Evolutionary conservation across 73 alveolate species (phyloP), one percentile per base, ranked within the genome.

Genomic region (Tetrahymena borealis): DNA sequence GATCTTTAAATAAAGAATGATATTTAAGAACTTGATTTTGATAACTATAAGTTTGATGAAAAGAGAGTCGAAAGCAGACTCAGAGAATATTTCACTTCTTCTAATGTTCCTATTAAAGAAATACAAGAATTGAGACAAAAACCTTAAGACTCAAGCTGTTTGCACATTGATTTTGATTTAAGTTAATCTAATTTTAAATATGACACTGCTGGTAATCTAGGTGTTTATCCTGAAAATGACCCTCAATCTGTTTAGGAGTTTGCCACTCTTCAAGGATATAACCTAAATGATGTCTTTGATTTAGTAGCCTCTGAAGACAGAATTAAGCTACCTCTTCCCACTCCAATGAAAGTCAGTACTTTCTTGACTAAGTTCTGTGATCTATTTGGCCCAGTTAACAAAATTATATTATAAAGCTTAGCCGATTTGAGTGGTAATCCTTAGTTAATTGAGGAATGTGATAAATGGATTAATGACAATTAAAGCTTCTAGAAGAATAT

Each of bases 151-250:
- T 97, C 97, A 39, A 95, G 96, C 28, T 92, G 96, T 33, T 91
- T 96, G 93, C 91, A 92, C 95, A 78, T 92, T 35, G 78, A 40
- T 15, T 95, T 93, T 91, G 90, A 95, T 36, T 36, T 91, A 78
- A 40, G 41, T 36, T 42, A 79, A 31, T 41, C 93, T 33, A 91
- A 91, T 32, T 42, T 79, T 90, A 94, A 91, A 39, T 96, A 95
- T 93, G 85, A 94, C 20, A 94, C 97, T 7, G 98, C 97, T 10
- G 95, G 94, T 39, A 96, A 95, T 96, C 90, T 96, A 35, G 96
- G 94, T 60, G 93, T 96, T 12, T 96, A 96, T 92, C 98, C 98
- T 12, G 96, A 96, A 94, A 96, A 96, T 92, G 94, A 39, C 20
- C 40, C 90, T 7, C 38, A 85, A 85, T 15, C 42, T 39, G 91